Base-by-base conservation (phyloP, 2,329 filamentous ascomycete genomes). In the Aspergillus viridinutans region DNA sequence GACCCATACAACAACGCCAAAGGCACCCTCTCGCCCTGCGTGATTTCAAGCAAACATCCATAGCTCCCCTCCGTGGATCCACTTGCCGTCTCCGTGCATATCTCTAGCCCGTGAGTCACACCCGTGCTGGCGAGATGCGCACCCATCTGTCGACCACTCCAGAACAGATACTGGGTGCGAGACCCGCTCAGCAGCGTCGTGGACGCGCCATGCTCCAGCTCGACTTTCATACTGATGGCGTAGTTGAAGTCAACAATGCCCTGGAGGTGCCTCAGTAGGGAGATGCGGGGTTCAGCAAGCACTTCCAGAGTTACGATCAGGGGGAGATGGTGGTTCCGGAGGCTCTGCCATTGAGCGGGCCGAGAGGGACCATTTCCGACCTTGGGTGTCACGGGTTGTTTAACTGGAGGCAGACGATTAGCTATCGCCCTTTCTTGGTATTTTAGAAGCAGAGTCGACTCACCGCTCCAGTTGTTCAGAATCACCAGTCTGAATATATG, bases 401-500 rank as follows among this genome's bases (percentile, higher is more conserved):
- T 49, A 23, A 2, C 6, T 10, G 47, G 12, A 57, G 23, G 12
- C n/a, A 28, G 29, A 28, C 32, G 1, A 7, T 35, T 1, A 35
- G 32, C 32, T 17, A 35, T 17, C 32, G 3, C 5, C 17, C 32
- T 35, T 1, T 35, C 32, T 35, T 17, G 14, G 14, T 35, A 35
- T 7, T 35, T 35, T 5, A 3, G 17, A 28, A 29, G 14, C 17
- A 14, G 45, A 43, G 12, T 2, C 35, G 20, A 57, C 64, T 53
- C 40, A 67, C 67, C 59, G 47, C 67, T 69, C 85, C 85, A 88
- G 59, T 87, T 84, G 60, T 87, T 87, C 12, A 87, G 64, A 52
- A 88, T 69, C 0, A 85, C 81, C 32, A 85, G 74, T 0, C 85
- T 85, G 65, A 88, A 87, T 6, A 87, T 83, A 64, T 87, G 81